These are phyloP conservation scores for Rhododendron ferrugineum DNA, from an alignment of 148 eudicot genomes.

Conservation along the genomic window DNA sequence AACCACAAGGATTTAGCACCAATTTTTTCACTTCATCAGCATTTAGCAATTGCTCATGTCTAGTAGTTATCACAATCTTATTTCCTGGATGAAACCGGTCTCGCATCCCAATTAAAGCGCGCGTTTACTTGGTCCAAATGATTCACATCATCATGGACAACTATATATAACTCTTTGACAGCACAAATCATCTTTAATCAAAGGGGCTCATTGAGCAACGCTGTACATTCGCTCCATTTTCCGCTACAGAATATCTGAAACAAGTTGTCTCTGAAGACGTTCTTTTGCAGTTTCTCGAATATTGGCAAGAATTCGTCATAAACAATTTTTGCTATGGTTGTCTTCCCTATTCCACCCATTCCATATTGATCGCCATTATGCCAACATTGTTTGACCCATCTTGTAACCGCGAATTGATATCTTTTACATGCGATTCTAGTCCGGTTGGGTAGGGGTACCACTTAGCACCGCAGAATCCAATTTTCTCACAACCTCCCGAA, in stretches of 20 bases:
- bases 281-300: background rate
- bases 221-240: background rate
- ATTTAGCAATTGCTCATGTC: conserved; percentile 3
- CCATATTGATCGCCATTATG: background rate
- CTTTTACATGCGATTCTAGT: background rate
- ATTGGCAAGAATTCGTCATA: background rate
- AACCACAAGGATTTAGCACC: too few species aligned
- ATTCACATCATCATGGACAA: conserved; percentile 11
- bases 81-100: conserved; percentile 4
- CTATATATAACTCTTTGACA: conserved; percentile 2
- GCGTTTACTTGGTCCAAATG: background rate
- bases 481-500: background rate
- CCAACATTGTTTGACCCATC: background rate
- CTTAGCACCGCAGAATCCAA: background rate
- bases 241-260: background rate
- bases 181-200: background rate
- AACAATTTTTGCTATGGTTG: conserved; percentile 10
- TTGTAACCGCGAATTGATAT: conserved; percentile 5
- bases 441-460: background rate
- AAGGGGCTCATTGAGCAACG: background rate
- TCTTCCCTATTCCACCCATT: conserved; percentile 9
- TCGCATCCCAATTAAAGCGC: background rate
- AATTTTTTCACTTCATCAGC: background rate
- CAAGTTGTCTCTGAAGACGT: background rate
- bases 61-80: conserved; percentile 9